Percentiles rank a stretch among this genome's conserved stretches.
Evolutionary conservation across 768 basidiomycete genomes (phyloP).

Genomic region (Amanita rubescens): DNA sequence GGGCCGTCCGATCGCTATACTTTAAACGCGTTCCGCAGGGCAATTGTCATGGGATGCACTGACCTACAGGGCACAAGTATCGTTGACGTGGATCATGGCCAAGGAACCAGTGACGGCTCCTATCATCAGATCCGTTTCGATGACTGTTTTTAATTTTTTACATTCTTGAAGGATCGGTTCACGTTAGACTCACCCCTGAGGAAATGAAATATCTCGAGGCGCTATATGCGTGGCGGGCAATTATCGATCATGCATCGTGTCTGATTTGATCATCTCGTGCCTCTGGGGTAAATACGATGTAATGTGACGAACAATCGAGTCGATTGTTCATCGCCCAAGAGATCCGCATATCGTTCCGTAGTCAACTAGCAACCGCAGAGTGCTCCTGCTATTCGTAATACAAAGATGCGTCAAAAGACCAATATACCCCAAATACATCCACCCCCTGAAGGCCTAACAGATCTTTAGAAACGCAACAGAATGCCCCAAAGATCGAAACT

Average conservation of each 20-base stretch:
- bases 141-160: not conserved
- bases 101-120: constrained; percentile 49
- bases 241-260: not conserved
- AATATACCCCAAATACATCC: no score
- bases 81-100: constrained; percentile 44
- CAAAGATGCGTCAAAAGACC: no score
- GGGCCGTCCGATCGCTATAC: no score
- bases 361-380: no score
- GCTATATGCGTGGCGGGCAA: not conserved
- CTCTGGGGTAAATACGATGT: not conserved
- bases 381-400: no score
- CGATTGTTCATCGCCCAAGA: no score
- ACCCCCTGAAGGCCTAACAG: no score
- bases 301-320: not conserved
- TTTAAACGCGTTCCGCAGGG: no score
- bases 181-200: constrained; percentile 1
- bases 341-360: no score
- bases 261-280: not conserved
- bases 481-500: no score
- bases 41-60: no score
- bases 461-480: no score
- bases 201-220: constrained; percentile 4
- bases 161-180: not conserved
- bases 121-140: constrained; percentile 38
- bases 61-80: constrained; percentile 50